Evolutionary conservation across 2,329 filamentous ascomycete genomes (phyloP).

Genomic region (Penicillium sp.): DNA sequence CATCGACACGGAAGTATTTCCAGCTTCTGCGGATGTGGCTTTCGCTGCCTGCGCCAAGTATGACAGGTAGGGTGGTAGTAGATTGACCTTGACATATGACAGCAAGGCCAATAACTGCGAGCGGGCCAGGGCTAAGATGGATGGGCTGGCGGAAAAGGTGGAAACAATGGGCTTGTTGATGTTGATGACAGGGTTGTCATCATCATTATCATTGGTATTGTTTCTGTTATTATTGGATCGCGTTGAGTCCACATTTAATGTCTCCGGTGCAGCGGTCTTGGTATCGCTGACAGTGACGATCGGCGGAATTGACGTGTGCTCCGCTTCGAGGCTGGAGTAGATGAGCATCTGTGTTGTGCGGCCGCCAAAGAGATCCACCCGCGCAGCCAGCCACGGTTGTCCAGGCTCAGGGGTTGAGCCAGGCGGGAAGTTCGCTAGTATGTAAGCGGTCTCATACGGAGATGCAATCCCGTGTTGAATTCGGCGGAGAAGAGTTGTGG

Average conservation of each 20-base stretch:
- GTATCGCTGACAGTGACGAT: constrained; percentile 11
- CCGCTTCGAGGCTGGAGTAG: constrained; percentile 41
- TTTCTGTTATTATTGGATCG: constrained; percentile 3
- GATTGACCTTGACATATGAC: constrained; percentile 21
- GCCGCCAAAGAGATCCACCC: constrained; percentile 38
- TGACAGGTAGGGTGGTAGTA: constrained; percentile 28
- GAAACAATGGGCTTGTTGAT: constrained; percentile 6
- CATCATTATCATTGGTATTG: neutral
- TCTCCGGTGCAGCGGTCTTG: neutral
- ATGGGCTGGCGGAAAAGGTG: constrained; percentile 9
- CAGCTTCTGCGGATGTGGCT: neutral
- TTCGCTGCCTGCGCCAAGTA: constrained; percentile 2
- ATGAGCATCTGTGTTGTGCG: constrained; percentile 42
- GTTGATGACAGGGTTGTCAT: neutral
- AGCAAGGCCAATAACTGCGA: constrained; percentile 30
- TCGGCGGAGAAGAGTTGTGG: constrained; percentile 35
- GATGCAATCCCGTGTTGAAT: constrained; percentile 37
- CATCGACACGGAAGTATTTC: neutral
- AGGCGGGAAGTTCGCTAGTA: constrained; percentile 33
- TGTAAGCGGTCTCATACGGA: constrained; percentile 30
- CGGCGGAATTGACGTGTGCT: constrained; percentile 17
- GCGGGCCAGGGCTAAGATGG: constrained; percentile 15
- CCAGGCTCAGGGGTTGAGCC: constrained; percentile 9
- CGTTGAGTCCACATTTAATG: constrained; percentile 3
- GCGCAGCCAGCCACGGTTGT: constrained; percentile 39